phyloP scores from a whole-genome alignment of 164 flowering plant species.

The Magnolia kwangsiensis region DNA sequence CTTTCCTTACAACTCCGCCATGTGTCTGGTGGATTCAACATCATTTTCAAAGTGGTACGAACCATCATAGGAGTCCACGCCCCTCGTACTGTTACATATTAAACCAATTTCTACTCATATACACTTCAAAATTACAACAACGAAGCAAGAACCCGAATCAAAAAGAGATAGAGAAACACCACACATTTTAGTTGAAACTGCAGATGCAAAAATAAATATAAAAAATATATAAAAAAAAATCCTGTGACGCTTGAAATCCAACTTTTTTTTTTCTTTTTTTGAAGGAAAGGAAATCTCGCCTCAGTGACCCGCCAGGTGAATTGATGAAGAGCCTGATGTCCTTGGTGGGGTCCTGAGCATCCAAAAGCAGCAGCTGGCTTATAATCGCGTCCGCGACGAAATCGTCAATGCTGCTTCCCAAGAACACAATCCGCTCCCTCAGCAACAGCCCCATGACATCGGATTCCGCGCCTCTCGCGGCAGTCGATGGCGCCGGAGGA shows the following conservation, averaged over 20 bases:
- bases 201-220: too few species aligned
- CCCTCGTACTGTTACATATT: not conserved
- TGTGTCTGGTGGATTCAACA: too few species aligned
- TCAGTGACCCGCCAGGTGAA: constrained; percentile 84
- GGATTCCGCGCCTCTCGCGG: constrained; percentile 51
- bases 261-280: not conserved
- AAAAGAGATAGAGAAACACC: too few species aligned
- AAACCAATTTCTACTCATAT: not conserved
- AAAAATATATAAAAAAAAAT: too few species aligned
- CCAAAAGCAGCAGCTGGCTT: constrained; percentile 76
- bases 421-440: constrained; percentile 75
- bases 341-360: constrained; percentile 72
- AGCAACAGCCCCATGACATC: constrained; percentile 77
- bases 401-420: constrained; percentile 71
- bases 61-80: not conserved
- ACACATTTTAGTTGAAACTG: too few species aligned
- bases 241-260: not conserved
- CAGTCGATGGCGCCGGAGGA: constrained; percentile 49
- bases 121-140: not conserved
- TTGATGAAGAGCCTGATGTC: constrained; percentile 83
- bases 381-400: constrained; percentile 82
- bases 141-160: not conserved
- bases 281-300: constrained; percentile 30
- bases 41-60: not conserved
- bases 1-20: too few species aligned